A percentile compares a stretch with the other conserved stretches of the same genome.
These are phyloP conservation scores for Populus hybrid DNA, from an alignment of 441 rosid genomes.

Conservation along the genomic window DNA sequence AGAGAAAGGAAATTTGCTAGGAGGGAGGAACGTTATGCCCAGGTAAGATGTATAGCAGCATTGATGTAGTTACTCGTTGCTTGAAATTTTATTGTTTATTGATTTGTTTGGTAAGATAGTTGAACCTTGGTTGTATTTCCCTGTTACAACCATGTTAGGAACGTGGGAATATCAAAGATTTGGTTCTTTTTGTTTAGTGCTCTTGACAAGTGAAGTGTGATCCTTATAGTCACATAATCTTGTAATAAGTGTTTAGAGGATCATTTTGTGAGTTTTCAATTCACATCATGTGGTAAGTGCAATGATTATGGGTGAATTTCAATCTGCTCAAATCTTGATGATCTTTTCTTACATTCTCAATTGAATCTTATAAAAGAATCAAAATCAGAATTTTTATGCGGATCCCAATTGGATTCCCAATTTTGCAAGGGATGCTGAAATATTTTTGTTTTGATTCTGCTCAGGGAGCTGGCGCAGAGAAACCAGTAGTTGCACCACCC, in stretches of 20 bases:
- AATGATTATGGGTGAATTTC: background rate
- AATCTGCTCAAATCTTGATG: background rate
- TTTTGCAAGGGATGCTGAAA: background rate
- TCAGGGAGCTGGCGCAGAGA: conserved; percentile 20
- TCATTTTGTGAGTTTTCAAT: background rate
- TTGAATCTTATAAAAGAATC: background rate
- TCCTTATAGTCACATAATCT: background rate
- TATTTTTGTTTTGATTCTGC: background rate
- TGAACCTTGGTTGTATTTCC: background rate
- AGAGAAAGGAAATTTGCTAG: conserved; percentile 73
- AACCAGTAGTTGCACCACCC: background rate
- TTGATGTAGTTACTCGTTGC: background rate
- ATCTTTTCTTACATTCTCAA: background rate
- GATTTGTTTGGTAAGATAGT: background rate
- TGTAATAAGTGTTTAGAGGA: background rate
- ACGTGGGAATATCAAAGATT: no score
- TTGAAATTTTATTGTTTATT: background rate
- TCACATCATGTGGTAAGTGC: background rate
- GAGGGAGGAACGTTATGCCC: conserved; percentile 58
- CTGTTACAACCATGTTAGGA: background rate
- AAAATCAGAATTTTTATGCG: background rate
- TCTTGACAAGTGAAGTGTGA: background rate
- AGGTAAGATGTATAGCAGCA: conserved; percentile 17
- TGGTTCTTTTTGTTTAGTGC: no score
- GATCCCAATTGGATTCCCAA: background rate